These are phyloP conservation scores for Ceratocystis destructans DNA, from an alignment of 2,329 filamentous ascomycete genomes.

Conservation along the genomic window DNA sequence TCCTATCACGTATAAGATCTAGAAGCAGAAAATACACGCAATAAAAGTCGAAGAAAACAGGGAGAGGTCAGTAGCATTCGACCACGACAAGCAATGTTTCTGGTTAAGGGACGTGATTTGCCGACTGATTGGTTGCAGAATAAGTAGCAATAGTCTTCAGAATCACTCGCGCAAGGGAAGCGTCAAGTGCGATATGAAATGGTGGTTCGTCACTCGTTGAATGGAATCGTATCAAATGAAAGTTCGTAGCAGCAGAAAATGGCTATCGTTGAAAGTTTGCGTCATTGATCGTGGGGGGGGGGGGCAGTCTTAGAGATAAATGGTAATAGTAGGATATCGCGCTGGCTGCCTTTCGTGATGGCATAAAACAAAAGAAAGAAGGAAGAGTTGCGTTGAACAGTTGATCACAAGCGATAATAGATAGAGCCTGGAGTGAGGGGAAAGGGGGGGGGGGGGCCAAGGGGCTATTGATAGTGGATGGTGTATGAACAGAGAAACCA, in stretches of 20 bases:
- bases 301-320: not conserved
- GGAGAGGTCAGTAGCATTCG: not conserved
- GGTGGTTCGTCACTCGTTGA: not conserved
- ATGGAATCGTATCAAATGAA: not conserved
- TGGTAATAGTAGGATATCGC: conserved; percentile 1
- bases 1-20: not conserved
- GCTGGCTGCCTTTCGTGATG: not conserved
- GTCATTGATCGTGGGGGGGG: not conserved
- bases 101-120: not conserved
- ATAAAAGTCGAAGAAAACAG: not conserved
- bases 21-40: not conserved
- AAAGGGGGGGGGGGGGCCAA: not conserved
- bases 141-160: too few species aligned
- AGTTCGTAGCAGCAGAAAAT: not conserved
- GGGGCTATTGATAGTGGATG: not conserved
- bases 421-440: not conserved
- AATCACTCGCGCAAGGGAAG: not conserved
- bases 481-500: not conserved
- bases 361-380: not conserved
- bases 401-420: not conserved
- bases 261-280: not conserved
- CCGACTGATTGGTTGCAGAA: not conserved
- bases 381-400: not conserved
- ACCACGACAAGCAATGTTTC: not conserved
- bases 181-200: not conserved